phyloP scores from a whole-genome alignment of 2,329 filamentous ascomycete genomes.

The Xylaria sp. region DNA sequence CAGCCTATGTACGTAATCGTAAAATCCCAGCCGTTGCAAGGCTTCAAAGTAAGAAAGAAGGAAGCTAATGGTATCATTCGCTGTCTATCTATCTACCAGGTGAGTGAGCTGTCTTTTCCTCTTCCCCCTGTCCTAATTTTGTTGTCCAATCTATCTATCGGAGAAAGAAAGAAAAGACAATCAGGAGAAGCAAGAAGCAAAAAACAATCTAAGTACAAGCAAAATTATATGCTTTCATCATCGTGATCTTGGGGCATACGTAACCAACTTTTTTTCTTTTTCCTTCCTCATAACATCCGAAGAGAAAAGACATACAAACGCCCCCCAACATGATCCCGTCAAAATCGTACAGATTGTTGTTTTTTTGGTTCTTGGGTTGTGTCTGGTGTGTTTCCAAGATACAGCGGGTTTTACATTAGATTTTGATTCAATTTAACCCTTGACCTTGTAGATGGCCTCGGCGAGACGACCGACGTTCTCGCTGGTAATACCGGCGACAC shows the following conservation, averaged over 20 bases:
- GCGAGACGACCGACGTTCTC: slow-evolving; percentile 81
- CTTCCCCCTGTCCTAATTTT: no score
- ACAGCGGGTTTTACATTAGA: background rate
- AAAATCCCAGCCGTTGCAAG: no score
- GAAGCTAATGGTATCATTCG: slow-evolving; percentile 14
- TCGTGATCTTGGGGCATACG: no score
- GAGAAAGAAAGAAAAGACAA: background rate
- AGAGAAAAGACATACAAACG: slow-evolving; percentile 9
- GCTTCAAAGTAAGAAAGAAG: background rate
- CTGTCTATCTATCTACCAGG: slow-evolving; percentile 20
- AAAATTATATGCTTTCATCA: background rate
- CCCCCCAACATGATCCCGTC: slow-evolving; percentile 7
- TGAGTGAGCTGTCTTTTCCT: background rate
- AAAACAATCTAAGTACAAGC: background rate
- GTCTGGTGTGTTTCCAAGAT: background rate
- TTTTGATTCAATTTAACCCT: slow-evolving; percentile 56
- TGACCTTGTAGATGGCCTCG: slow-evolving; percentile 84
- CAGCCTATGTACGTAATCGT: background rate
- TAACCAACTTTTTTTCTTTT: background rate
- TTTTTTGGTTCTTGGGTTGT: background rate
- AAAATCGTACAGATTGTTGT: slow-evolving; percentile 21
- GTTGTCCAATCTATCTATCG: background rate
- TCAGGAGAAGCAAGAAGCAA: background rate
- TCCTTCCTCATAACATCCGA: background rate
- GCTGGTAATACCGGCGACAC: slow-evolving; percentile 81